Evolutionary conservation across 2,329 filamentous ascomycete species (phyloP), one percentile per base, ranked within the genome.

Genomic region (Cladosporium austrohemisphaericum): DNA sequence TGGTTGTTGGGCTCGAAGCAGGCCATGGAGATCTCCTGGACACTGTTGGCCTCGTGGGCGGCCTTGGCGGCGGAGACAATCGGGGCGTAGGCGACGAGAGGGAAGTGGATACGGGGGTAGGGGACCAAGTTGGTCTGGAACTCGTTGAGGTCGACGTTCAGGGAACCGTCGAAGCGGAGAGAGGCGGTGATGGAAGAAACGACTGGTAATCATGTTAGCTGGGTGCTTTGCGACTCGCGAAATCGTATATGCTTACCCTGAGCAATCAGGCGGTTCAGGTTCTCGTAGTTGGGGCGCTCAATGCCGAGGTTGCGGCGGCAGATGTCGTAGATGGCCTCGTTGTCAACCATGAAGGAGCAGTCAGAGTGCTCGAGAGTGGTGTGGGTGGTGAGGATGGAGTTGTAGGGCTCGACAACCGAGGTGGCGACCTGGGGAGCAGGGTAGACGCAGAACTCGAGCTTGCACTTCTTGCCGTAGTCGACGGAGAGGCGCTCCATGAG

Each of bases 1-100:
- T 98, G 92, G 84, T 95, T 96, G 84, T 96, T 88, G 64, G 92
- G 90, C 83, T 98, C 92, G 78, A 98, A 98, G 85, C 92, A 97
- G 60, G 88, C 88, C 84, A 92, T 94, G 74, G 89, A 94, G 79
- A 97, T 96, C 80, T 97, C 93, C 76, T 90, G 86, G 60, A 97
- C 92, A 22, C 88, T 93, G 84, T 96, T 95, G 79, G 91, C 85
- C 80, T 98, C 92, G 79, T 98, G 92, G 52, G 89, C 86, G 63
- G 91, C 89, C 84, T 96, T 96, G 71, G 88, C 86, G 56, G 90
- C 87, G 56, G 91, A 96, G 73, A 97, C 84, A 67, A 98, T 88
- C 55, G 92, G 92, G 36, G 93, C 81, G 71, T 97, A 98, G 60
- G 91, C 90, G 66, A 97, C 91, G 64, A 98, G 86, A 70, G 92